phyloP scores from a whole-genome alignment of 2,329 filamentous ascomycete genomes.

The Arthrinium puccinioides region DNA sequence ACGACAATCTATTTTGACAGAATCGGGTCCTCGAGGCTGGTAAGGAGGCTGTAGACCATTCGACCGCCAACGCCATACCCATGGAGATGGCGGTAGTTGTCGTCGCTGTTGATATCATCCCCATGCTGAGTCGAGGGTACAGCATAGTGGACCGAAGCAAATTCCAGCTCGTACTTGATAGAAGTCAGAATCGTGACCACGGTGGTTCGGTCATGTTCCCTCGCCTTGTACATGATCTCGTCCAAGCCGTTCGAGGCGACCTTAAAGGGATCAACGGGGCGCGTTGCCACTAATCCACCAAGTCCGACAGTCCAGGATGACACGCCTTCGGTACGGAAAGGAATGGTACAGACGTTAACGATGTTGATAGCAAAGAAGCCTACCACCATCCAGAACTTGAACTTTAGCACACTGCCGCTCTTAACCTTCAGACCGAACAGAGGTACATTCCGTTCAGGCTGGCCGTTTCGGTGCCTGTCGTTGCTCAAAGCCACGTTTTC shows the following conservation, averaged over 20 bases:
- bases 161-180: slow-evolving; percentile 89
- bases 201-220: slow-evolving; percentile 57
- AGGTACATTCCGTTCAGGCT: slow-evolving; percentile 42
- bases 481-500: slow-evolving; percentile 89
- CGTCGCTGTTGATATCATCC: slow-evolving; percentile 30
- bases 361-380: slow-evolving; percentile 89
- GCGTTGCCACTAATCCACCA: slow-evolving; percentile 61
- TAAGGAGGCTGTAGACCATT: slow-evolving; percentile 83
- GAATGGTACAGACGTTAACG: slow-evolving; percentile 82
- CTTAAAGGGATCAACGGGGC: slow-evolving; percentile 91
- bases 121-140: slow-evolving; percentile 31
- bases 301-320: slow-evolving; percentile 51
- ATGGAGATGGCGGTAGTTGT: slow-evolving; percentile 57
- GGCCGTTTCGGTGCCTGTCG: slow-evolving; percentile 67
- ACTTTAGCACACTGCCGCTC: slow-evolving; percentile 87
- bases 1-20: slow-evolving; percentile 97
- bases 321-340: slow-evolving; percentile 61
- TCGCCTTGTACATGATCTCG: slow-evolving; percentile 64
- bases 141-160: slow-evolving; percentile 59
- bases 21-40: slow-evolving; percentile 90
- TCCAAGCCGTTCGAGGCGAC: slow-evolving; percentile 88
- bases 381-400: slow-evolving; percentile 94
- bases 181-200: slow-evolving; percentile 82
- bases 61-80: slow-evolving; percentile 71
- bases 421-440: slow-evolving; percentile 83